These are phyloP conservation scores for Alisma plantagoaquatica DNA, from an alignment of 106 monocot species.

Conservation along the genomic window DNA sequence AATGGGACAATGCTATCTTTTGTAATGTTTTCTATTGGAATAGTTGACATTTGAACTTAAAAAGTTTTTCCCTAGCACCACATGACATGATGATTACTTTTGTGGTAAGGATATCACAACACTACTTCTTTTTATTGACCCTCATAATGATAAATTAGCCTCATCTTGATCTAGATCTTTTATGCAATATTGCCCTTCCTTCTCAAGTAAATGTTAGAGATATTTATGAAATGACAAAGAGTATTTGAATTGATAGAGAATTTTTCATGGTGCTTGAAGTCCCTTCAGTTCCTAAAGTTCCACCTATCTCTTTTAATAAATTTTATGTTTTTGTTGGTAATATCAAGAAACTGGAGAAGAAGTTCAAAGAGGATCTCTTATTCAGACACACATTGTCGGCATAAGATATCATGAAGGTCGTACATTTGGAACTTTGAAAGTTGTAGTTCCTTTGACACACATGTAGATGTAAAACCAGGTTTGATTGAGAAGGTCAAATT, in stretches of 20 bases:
- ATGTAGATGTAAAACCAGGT: constrained; percentile 95
- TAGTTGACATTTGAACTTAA: constrained; percentile 80
- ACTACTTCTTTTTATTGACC: constrained; percentile 87
- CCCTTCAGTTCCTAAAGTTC: constrained; percentile 50
- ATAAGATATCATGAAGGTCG: constrained; percentile 69
- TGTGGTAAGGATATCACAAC: constrained; percentile 52
- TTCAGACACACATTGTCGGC: constrained; percentile 72
- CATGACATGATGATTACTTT: constrained; percentile 72
- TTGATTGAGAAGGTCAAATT: constrained; percentile 82
- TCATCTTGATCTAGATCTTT: constrained; percentile 63
- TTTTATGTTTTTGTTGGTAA: constrained; percentile 60
- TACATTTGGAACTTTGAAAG: constrained; percentile 79
- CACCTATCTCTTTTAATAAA: constrained; percentile 62
- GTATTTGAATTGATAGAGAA: constrained; percentile 68
- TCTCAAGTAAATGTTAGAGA: constrained; percentile 68
- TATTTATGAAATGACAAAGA: constrained; percentile 67
- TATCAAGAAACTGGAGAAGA: constrained; percentile 56
- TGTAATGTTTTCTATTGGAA: constrained; percentile 92
- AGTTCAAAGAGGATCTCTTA: constrained; percentile 54
- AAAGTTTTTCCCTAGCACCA: constrained; percentile 36
- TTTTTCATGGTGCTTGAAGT: constrained; percentile 71
- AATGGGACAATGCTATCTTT: constrained; percentile 93
- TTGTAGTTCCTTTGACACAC: constrained; percentile 93
- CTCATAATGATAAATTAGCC: constrained; percentile 80
- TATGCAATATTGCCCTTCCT: constrained; percentile 45